Evolutionary conservation across 305 asterid species (phyloP).

Genomic region (Solanum chacoense): DNA sequence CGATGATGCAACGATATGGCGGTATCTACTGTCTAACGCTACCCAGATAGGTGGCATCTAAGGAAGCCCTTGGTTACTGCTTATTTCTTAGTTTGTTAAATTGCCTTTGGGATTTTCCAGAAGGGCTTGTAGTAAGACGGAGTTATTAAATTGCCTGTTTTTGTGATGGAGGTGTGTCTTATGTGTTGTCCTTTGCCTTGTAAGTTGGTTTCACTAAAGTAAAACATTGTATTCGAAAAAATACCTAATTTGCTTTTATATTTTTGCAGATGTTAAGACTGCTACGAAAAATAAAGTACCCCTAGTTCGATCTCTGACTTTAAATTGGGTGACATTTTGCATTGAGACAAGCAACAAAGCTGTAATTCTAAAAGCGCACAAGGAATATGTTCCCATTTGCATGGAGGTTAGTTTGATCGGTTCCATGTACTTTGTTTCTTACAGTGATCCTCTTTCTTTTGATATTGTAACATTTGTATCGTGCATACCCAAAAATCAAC

Average conservation of each 20-base stretch:
- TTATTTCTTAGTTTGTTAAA: background rate
- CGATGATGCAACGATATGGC: background rate
- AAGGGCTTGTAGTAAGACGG: background rate
- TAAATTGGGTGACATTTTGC: constrained; percentile 95
- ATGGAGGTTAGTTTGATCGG: constrained; percentile 74
- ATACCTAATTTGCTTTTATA: background rate
- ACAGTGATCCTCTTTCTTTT: background rate
- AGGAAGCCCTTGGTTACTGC: background rate
- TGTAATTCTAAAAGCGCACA: constrained; percentile 76
- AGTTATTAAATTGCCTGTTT: background rate
- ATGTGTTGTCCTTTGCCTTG: background rate
- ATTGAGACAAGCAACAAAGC: constrained; percentile 93
- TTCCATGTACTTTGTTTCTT: background rate
- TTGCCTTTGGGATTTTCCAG: background rate
- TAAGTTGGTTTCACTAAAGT: background rate
- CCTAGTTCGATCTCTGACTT: constrained; percentile 81
- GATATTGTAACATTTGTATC: background rate
- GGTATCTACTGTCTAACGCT: background rate
- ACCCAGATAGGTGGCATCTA: background rate
- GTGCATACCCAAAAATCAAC: background rate
- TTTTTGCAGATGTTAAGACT: constrained; percentile 79
- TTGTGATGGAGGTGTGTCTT: background rate
- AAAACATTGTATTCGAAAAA: background rate
- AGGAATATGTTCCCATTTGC: constrained; percentile 94
- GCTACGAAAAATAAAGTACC: constrained; percentile 97